Conservation (phyloP, 2,329 filamentous ascomycete genomes). For the Nemania serpens region DNA sequence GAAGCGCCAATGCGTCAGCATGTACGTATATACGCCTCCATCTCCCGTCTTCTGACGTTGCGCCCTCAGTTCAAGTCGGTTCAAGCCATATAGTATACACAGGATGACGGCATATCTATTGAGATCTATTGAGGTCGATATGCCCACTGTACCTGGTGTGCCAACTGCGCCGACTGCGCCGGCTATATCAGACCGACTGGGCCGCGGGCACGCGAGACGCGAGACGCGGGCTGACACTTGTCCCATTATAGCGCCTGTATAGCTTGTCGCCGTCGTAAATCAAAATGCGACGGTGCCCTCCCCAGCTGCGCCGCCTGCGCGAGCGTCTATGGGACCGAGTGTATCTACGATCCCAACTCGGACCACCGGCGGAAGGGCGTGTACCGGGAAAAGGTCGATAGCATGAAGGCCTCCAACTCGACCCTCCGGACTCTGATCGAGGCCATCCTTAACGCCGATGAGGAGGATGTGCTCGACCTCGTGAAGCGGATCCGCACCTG, state of each 20-base stretch:
- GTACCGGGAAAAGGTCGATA: conserved; percentile 91
- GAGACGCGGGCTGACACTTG: conserved; percentile 4
- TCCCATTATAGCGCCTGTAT: conserved; percentile 64
- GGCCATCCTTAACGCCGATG: conserved; percentile 86
- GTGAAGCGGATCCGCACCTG: conserved; percentile 88
- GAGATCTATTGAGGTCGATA: too few relatives aligned
- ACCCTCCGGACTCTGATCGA: conserved; percentile 93
- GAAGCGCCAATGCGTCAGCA: conserved; percentile 80
- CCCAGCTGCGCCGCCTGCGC: conserved; percentile 95
- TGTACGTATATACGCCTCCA: conserved; percentile 41
- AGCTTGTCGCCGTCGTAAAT: conserved; percentile 77
- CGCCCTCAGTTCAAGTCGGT: not conserved
- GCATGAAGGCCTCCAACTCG: conserved; percentile 81
- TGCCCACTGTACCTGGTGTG: too few relatives aligned
- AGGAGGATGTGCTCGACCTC: conserved; percentile 81
- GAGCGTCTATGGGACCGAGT: conserved; percentile 88
- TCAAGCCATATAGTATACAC: too few relatives aligned
- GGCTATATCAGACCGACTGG: too few relatives aligned
- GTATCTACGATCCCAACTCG: conserved; percentile 93
- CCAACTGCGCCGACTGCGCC: too few relatives aligned
- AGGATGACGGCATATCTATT: too few relatives aligned
- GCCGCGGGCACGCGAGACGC: not conserved
- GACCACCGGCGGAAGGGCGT: conserved; percentile 96
- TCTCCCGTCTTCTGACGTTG: conserved; percentile 7
- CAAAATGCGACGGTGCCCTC: conserved; percentile 88